These are phyloP conservation scores for Piromyces sp. DNA, from an alignment of 192 early-diverging fungal genomes.

Conservation along the genomic window DNA sequence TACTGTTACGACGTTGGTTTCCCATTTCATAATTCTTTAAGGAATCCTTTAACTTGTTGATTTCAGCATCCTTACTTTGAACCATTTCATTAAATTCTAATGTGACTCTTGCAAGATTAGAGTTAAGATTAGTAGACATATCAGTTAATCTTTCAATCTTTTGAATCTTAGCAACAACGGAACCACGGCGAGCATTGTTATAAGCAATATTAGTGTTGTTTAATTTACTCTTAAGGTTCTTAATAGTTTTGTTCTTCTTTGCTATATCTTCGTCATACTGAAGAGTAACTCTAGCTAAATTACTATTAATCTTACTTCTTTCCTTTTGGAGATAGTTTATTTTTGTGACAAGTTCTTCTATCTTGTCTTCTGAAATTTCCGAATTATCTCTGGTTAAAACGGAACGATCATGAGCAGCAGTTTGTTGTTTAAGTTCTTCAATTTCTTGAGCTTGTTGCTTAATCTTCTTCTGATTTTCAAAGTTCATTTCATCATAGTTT, in stretches of 20 bases:
- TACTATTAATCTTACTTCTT: background rate
- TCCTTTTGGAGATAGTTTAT: background rate
- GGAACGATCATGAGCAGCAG: background rate
- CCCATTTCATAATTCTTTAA: background rate
- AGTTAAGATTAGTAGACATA: background rate
- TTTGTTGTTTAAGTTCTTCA: background rate
- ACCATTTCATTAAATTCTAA: background rate
- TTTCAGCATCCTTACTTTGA: background rate
- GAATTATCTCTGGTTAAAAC: no score
- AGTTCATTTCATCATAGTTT: background rate
- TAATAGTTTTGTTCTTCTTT: background rate
- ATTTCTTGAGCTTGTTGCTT: background rate
- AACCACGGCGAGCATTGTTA: background rate
- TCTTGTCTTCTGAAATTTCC: no score
- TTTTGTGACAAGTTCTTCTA: no score
- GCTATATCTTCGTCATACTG: background rate
- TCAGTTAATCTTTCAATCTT: background rate
- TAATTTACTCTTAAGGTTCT: background rate
- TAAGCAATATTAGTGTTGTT: background rate
- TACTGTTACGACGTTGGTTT: background rate
- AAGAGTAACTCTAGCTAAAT: background rate
- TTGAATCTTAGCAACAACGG: background rate
- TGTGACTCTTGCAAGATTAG: background rate
- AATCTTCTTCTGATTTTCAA: background rate
- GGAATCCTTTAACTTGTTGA: background rate